These are phyloP conservation scores for Millerozyma miso DNA, from an alignment of 805 yeast species.

Conservation along the genomic window DNA sequence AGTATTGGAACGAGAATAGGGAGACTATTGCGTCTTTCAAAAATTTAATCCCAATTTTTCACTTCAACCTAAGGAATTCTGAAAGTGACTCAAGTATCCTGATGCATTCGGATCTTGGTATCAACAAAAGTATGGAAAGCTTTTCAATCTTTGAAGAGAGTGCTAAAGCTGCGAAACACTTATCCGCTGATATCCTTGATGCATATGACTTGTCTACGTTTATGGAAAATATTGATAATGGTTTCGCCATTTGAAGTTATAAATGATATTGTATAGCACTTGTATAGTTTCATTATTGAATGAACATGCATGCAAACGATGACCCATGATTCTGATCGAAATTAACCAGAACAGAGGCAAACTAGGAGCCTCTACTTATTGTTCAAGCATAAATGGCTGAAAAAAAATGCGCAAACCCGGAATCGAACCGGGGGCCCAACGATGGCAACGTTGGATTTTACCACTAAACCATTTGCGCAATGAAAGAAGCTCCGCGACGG, in stretches of 20 bases:
- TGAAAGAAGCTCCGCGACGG: constrained; percentile 7
- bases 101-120: not conserved
- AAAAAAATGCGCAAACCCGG: constrained; percentile 8
- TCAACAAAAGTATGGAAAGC: not conserved
- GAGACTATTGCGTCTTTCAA: not conserved
- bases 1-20: not conserved
- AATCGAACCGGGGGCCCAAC: constrained; percentile 9
- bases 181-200: not conserved
- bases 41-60: constrained; percentile 1
- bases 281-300: not conserved
- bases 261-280: not conserved
- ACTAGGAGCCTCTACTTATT: no score
- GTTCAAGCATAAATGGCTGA: no score
- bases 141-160: not conserved
- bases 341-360: no score
- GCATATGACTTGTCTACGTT: not conserved
- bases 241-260: not conserved
- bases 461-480: constrained; percentile 8
- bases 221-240: not conserved
- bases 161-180: not conserved
- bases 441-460: constrained; percentile 9
- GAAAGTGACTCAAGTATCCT: constrained; percentile 4
- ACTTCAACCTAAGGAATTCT: not conserved
- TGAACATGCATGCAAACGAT: not conserved
- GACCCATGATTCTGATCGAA: no score